Conservation (phyloP, 2,329 filamentous ascomycete genomes). For the Mycogone perniciosa region DNA sequence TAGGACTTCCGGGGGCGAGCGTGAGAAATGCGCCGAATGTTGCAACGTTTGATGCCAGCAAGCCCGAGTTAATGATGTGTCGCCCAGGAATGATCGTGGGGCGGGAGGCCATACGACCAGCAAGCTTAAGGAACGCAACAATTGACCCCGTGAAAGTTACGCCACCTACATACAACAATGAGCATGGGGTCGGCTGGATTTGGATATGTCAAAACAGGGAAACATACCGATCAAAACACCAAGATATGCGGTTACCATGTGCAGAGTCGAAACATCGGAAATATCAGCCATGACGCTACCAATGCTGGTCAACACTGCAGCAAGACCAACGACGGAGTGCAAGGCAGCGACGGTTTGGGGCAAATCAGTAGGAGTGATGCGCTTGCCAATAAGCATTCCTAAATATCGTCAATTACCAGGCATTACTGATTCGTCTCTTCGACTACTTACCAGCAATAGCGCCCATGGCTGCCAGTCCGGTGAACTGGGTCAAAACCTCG, state of each 20-base stretch:
- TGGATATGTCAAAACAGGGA: neutral
- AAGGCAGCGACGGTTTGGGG: conserved; percentile 85
- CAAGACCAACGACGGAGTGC: conserved; percentile 84
- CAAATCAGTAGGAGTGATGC: conserved; percentile 81
- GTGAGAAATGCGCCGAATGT: conserved; percentile 81
- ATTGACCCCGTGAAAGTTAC: conserved; percentile 89
- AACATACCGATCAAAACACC: conserved; percentile 68
- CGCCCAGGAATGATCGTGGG: conserved; percentile 67
- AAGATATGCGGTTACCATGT: conserved; percentile 79
- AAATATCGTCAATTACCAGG: conserved; percentile 12
- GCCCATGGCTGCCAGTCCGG: conserved; percentile 66
- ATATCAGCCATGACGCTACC: conserved; percentile 76
- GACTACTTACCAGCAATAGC: conserved; percentile 48
- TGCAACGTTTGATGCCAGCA: conserved; percentile 69
- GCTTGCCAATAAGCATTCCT: conserved; percentile 71
- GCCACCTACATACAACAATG: conserved; percentile 42
- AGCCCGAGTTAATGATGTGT: conserved; percentile 66
- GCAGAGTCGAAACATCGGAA: conserved; percentile 64
- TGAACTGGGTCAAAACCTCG: conserved; percentile 74
- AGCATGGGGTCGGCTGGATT: neutral
- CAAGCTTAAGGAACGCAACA: conserved; percentile 82
- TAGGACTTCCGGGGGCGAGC: conserved; percentile 71
- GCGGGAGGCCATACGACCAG: conserved; percentile 72
- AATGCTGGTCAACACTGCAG: conserved; percentile 81
- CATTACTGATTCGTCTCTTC: neutral